Percentiles rank a stretch among this genome's conserved stretches.
Conservation (phyloP, 225 moss, liverwort and hornwort species). For the Rhytidiadelphus loreus region DNA sequence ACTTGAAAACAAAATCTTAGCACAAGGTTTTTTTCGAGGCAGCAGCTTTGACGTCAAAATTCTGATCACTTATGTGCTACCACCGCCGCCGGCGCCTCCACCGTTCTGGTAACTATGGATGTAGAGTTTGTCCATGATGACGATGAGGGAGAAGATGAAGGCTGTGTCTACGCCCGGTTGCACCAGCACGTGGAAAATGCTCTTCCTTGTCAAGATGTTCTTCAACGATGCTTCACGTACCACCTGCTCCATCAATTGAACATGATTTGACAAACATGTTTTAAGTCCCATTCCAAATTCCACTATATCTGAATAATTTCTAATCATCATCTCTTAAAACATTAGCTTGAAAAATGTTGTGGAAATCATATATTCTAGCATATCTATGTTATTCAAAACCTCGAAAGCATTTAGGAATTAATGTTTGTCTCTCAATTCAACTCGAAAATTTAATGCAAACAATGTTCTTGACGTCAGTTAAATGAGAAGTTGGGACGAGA, state of each 20-base stretch:
- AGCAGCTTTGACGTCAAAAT: background rate
- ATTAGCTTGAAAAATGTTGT: background rate
- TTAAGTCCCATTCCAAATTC: background rate
- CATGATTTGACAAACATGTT: too few relatives aligned
- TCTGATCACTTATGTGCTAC: background rate
- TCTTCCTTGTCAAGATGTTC: constrained; percentile 5
- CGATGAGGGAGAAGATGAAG: constrained; percentile 35
- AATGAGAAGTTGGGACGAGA: background rate
- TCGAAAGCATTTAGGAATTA: background rate
- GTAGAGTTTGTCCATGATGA: constrained; percentile 39
- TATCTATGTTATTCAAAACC: background rate
- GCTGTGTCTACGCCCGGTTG: constrained; percentile 33
- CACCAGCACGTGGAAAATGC: constrained; percentile 29
- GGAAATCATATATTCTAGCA: background rate
- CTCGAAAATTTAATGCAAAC: background rate
- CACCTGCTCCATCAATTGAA: constrained; percentile 3
- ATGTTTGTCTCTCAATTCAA: background rate
- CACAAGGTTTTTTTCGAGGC: too few relatives aligned
- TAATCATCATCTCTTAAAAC: background rate
- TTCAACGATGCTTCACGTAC: constrained; percentile 25
- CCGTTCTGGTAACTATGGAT: background rate
- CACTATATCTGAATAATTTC: background rate
- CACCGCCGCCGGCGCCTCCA: background rate
- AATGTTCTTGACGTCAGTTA: background rate
- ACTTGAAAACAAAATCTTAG: background rate